phyloP scores from a whole-genome alignment of 2,329 filamentous ascomycete species.

The Neonectria hederae region DNA sequence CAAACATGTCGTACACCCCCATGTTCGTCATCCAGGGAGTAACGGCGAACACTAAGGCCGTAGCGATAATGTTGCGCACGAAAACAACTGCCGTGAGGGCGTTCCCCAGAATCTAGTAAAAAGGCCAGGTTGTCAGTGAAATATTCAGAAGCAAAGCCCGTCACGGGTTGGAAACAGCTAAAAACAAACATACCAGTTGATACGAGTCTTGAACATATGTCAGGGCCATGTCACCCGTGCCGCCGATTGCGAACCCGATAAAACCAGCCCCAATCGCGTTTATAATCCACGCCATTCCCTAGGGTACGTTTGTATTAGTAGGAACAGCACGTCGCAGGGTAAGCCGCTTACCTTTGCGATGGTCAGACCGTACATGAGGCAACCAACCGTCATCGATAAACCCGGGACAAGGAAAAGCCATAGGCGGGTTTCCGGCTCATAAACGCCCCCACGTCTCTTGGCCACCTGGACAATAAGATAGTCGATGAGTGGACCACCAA shows the following conservation, averaged over 20 bases:
- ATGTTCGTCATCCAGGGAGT: slow-evolving; percentile 28
- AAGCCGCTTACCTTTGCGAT: slow-evolving; percentile 19
- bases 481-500: slow-evolving; percentile 26
- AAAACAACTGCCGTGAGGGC: slow-evolving; percentile 32
- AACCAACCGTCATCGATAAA: slow-evolving; percentile 25
- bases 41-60: slow-evolving; percentile 22
- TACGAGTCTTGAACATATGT: slow-evolving; percentile 35
- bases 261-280: slow-evolving; percentile 31
- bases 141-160: background rate
- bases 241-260: slow-evolving; percentile 32
- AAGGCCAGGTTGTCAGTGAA: background rate
- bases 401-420: slow-evolving; percentile 32
- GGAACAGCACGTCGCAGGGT: accelerated
- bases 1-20: slow-evolving; percentile 31
- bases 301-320: background rate
- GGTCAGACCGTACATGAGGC: slow-evolving; percentile 33
- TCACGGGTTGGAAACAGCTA: accelerated
- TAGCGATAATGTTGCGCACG: slow-evolving; percentile 30
- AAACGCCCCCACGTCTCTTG: slow-evolving; percentile 25
- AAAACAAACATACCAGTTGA: slow-evolving; percentile 13
- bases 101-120: slow-evolving; percentile 23
- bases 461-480: slow-evolving; percentile 29
- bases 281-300: slow-evolving; percentile 36
- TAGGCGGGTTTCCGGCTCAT: slow-evolving; percentile 32
- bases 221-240: slow-evolving; percentile 29